Conservation (phyloP, 176 grass and related monocot species). For the Musa beccarii region DNA sequence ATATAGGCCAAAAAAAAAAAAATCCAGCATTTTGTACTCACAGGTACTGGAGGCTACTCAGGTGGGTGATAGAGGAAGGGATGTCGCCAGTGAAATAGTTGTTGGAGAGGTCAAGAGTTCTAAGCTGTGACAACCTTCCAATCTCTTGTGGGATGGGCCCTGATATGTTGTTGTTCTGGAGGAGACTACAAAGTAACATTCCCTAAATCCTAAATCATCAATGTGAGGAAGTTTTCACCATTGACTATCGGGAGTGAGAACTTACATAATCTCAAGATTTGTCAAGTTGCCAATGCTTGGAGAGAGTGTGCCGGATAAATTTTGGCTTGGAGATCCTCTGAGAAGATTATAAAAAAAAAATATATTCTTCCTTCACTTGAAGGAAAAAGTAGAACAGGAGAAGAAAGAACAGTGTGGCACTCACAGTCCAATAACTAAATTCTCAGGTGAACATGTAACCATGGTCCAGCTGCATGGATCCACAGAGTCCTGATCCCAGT, state of each 20-base stretch:
- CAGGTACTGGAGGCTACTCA: constrained; percentile 9
- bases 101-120: constrained; percentile 14
- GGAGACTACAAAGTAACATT: background rate
- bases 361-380: background rate
- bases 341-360: background rate
- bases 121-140: constrained; percentile 6
- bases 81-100: constrained; percentile 13
- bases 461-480: constrained; percentile 88
- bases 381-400: background rate
- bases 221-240: background rate
- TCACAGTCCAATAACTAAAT: constrained; percentile 55
- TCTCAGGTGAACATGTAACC: constrained; percentile 59
- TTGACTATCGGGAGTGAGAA: background rate
- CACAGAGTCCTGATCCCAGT: constrained; percentile 76
- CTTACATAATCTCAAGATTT: constrained; percentile 72
- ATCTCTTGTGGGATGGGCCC: constrained; percentile 5
- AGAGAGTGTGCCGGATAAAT: constrained; percentile 69
- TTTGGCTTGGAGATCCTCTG: constrained; percentile 60
- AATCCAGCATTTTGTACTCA: background rate
- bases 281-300: constrained; percentile 69
- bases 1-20: no score
- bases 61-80: background rate
- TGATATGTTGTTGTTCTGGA: constrained; percentile 18
- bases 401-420: constrained; percentile 3
- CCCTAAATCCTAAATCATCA: background rate